Evolutionary conservation across 257 asterid species (phyloP), one percentile per base, ranked within the genome.

Genomic region (Scutellaria galericulata): DNA sequence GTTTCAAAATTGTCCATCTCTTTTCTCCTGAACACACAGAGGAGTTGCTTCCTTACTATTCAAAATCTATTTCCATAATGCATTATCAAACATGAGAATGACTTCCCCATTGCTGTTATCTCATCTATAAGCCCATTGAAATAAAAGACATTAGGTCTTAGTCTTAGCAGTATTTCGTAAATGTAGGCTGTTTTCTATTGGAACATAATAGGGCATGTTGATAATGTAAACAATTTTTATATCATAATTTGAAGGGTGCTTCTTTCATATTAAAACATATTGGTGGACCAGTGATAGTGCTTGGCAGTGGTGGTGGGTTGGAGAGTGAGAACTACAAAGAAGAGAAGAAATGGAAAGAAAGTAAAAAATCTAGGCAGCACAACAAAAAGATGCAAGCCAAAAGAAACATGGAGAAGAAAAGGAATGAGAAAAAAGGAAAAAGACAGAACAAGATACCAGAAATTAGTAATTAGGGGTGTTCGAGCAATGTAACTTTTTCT

Each of bases 21-120:
- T 20, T 72, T 48, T 15, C 47, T 9, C 41, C 56, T 15, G 22
- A 20, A 72, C 20, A 42, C 9, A 5, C 31, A 5, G 15, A 13
- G 13, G n/a, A 40, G 56, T 7, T 53, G 56, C 24, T 53, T 63
- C 48, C 65, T 72, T 61, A 48, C 7, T 14, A 15, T 67, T 5
- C 8, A 40, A 8, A 10, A 11, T 37, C 40, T 37, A 9, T 18
- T 10, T 37, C n/a, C 37, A 9, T 31, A 24, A 22, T 24, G 7
- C 42, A 64, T 15, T 64, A 41, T 44, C 18, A 31, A 2, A 31
- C 37, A 31, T 31, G 37, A 31, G 37, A 1, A 31, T 31, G 37
- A 31, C 0, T 31, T 31, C 3, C 37, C 37, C 37, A 31, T 31
- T 31, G 37, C 37, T 31, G 47, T 45, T 12, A 31, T 24, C 47